Percentiles rank a stretch among this genome's conserved stretches.
Conservation (phyloP, 805 yeast genomes). For the Candida jianshihensis region DNA sequence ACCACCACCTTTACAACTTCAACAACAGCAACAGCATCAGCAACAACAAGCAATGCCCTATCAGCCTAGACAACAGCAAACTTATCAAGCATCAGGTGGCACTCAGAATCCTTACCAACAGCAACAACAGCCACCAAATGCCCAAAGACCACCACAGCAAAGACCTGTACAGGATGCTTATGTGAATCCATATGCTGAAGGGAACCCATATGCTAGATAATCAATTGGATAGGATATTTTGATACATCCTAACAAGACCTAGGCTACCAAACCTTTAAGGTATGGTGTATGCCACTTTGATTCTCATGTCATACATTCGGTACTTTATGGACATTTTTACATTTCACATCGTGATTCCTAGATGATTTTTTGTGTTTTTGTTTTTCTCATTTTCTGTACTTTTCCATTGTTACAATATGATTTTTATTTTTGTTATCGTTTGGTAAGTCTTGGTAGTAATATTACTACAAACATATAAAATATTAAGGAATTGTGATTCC, state of each 20-base stretch:
- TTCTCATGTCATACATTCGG: no score
- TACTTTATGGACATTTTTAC: no score
- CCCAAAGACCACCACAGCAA: not conserved
- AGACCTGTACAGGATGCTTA: conserved; percentile 1
- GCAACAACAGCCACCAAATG: not conserved
- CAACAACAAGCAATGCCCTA: conserved; percentile 5
- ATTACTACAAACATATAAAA: no score
- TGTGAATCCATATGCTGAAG: conserved; percentile 5
- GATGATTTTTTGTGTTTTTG: no score
- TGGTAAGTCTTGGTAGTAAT: no score
- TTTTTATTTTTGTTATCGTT: no score
- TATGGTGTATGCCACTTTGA: not conserved
- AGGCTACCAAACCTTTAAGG: no score
- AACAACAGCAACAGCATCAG: conserved; percentile 6
- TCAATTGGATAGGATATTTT: not conserved
- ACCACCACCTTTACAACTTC: conserved; percentile 1
- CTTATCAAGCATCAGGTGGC: no score
- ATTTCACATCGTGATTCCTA: no score
- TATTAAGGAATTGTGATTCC: no score
- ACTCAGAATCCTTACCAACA: conserved; percentile 8
- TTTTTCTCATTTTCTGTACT: no score
- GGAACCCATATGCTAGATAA: conserved; percentile 11
- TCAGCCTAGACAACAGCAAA: conserved; percentile 7
- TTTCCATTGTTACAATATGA: no score
- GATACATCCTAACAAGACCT: not conserved